Evolutionary conservation across 2,329 filamentous ascomycete species (phyloP).

Genomic region (Aspergillus hiratsukae): DNA sequence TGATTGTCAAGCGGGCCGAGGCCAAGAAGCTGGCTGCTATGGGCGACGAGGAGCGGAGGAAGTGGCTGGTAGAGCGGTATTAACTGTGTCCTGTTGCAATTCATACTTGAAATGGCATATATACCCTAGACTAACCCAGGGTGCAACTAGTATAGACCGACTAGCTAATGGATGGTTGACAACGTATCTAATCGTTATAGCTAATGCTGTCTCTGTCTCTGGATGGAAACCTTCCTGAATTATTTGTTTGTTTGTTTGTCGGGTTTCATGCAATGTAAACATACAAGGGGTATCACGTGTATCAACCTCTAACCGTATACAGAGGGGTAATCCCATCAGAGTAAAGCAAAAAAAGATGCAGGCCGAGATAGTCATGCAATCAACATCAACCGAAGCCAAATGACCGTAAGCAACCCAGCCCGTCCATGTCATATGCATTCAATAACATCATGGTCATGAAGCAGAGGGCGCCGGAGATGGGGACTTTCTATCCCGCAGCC

Average conservation of each 20-base stretch:
- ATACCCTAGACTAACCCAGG: neutral
- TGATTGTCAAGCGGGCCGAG: constrained; percentile 32
- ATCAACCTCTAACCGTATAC: neutral
- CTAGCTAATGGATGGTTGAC: neutral
- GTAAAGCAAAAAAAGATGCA: neutral
- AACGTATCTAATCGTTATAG: neutral
- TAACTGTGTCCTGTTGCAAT: constrained; percentile 15
- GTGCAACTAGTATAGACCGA: neutral
- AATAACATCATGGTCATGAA: neutral
- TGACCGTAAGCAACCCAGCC: neutral
- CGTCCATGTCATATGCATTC: neutral
- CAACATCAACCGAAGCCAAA: neutral
- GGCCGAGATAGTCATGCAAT: neutral
- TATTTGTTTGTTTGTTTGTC: neutral
- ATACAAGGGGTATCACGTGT: neutral
- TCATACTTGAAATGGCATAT: neutral
- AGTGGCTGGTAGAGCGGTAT: constrained; percentile 39
- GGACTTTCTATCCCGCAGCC: neutral
- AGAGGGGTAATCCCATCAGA: neutral
- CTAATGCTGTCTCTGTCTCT: neutral
- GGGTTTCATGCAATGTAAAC: neutral
- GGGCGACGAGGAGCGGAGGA: constrained; percentile 25
- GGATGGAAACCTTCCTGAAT: neutral
- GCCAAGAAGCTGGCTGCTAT: constrained; percentile 27
- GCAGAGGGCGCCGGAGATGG: neutral